phyloP scores from a whole-genome alignment of 2,329 filamentous ascomycete genomes.

The Stagonosporopsis rhizophila region DNA sequence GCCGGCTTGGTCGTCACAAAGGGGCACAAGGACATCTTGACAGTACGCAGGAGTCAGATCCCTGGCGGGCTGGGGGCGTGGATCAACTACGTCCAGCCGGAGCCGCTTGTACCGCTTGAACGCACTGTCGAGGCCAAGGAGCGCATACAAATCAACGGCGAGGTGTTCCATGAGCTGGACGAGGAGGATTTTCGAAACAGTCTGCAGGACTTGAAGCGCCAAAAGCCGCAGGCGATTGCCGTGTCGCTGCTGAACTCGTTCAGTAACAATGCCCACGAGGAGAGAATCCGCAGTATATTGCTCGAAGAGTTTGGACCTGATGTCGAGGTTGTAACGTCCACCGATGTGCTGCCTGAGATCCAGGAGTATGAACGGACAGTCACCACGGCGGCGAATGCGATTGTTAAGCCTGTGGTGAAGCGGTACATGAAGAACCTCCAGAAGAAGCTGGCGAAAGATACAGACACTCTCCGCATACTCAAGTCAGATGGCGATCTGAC shows the following conservation, averaged over 20 bases:
- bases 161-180: conserved; percentile 52
- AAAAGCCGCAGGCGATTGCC: conserved; percentile 55
- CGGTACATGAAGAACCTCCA: conserved; percentile 54
- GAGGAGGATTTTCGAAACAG: conserved; percentile 48
- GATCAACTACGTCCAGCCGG: conserved; percentile 57
- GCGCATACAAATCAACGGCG: conserved; percentile 54
- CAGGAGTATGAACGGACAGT: conserved; percentile 60
- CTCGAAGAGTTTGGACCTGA: conserved; percentile 53
- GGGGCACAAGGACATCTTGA: conserved; percentile 59
- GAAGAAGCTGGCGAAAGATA: conserved; percentile 51
- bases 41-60: conserved; percentile 58
- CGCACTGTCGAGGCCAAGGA: conserved; percentile 56
- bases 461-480: conserved; percentile 56
- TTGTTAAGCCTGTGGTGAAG: conserved; percentile 58
- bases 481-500: conserved; percentile 60
- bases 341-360: conserved; percentile 56
- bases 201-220: conserved; percentile 49
- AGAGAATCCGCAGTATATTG: conserved; percentile 48
- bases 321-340: conserved; percentile 56
- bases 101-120: conserved; percentile 59
- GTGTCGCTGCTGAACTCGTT: conserved; percentile 59
- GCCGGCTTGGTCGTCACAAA: conserved; percentile 57
- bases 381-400: conserved; percentile 57
- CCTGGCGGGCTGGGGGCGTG: conserved; percentile 59
- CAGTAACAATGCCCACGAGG: conserved; percentile 54